A percentile compares a stretch with the other conserved stretches of the same genome.
phyloP scores from a whole-genome alignment of 2,329 filamentous ascomycete species.

The Capronia epimyces region DNA sequence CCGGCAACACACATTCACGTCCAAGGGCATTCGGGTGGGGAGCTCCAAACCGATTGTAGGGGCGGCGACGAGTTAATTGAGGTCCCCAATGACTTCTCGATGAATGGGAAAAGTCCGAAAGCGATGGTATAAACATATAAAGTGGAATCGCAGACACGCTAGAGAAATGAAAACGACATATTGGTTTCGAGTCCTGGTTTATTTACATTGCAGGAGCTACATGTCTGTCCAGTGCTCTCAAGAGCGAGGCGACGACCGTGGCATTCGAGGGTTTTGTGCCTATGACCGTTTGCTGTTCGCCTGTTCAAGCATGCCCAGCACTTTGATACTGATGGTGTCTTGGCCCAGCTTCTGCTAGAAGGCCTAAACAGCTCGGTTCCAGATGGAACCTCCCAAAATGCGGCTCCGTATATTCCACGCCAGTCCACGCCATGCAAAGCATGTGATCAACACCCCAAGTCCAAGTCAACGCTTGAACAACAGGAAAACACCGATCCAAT shows the following conservation, averaged over 20 bases:
- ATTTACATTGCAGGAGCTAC: no score
- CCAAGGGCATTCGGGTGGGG: conserved; percentile 25
- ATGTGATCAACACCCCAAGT: neutral
- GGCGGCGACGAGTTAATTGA: neutral
- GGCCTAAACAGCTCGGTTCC: neutral
- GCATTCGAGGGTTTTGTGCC: no score
- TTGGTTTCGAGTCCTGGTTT: no score
- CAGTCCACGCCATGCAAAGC: neutral
- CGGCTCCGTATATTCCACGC: no score
- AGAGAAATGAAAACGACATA: no score
- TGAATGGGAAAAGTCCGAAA: neutral
- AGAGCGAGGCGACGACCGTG: no score
- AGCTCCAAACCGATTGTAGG: conserved; percentile 24
- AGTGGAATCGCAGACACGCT: no score
- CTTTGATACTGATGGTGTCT: no score
- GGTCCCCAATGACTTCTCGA: neutral
- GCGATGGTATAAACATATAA: no score
- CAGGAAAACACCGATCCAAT: neutral
- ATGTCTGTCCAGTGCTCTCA: no score
- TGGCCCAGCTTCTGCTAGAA: neutral
- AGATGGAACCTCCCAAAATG: neutral
- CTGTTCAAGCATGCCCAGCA: no score
- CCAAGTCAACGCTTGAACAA: neutral
- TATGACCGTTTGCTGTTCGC: no score
- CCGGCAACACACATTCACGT: conserved; percentile 15